Percentiles rank a stretch among this genome's conserved stretches.
Conservation (phyloP, 192 early-diverging fungal genomes). For the Entomortierella chlamydospora region DNA sequence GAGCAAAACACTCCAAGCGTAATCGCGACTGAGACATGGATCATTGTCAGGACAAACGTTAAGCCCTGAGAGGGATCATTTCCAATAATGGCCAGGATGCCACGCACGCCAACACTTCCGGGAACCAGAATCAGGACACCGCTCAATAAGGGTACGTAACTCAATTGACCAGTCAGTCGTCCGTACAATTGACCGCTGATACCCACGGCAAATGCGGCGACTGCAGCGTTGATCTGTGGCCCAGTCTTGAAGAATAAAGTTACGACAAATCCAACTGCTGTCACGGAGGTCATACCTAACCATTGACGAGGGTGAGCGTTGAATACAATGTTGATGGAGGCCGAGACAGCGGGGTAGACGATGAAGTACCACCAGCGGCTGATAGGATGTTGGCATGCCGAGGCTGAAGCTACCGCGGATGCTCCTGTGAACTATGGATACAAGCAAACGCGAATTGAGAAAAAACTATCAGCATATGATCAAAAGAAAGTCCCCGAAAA, state of each 20-base stretch:
- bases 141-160: conserved; percentile 57
- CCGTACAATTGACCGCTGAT: conserved; percentile 54
- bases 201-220: conserved; percentile 52
- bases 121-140: conserved; percentile 56
- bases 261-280: conserved; percentile 49
- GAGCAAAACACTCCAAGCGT: conserved; percentile 55
- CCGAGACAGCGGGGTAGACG: conserved; percentile 46
- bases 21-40: conserved; percentile 48
- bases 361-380: conserved; percentile 53
- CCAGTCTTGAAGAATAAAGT: conserved; percentile 38
- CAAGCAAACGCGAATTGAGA: no score
- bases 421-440: conserved; percentile 28
- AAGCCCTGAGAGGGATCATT: conserved; percentile 44
- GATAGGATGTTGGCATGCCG: conserved; percentile 44
- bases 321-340: conserved; percentile 58
- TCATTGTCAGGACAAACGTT: conserved; percentile 55
- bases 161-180: conserved; percentile 44
- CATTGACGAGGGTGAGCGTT: conserved; percentile 52
- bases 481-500: no score
- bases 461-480: no score
- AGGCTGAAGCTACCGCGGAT: conserved; percentile 9
- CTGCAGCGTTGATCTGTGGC: conserved; percentile 31
- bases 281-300: conserved; percentile 50
- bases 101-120: conserved; percentile 55
- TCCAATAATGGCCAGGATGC: conserved; percentile 45